Evolutionary conservation across 2,329 filamentous ascomycete species (phyloP), one percentile per base, ranked within the genome.

Genomic region (Metarhizium guizhouense): DNA sequence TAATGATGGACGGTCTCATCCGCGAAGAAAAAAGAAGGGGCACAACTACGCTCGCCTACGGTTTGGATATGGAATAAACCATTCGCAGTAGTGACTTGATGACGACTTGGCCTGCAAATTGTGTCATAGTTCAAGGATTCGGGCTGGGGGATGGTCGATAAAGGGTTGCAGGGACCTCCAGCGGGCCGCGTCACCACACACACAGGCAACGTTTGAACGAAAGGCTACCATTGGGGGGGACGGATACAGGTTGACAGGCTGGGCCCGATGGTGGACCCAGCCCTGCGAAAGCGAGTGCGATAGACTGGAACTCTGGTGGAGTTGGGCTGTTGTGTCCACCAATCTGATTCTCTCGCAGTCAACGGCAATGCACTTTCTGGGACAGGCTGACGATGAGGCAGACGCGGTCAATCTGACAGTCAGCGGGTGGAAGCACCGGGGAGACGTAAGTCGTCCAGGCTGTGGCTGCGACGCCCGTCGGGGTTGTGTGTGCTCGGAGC

Each of bases 111-210:
- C 34, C 8, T 36, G 34, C 7, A 13, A 36, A 13, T 8, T 36
- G 34, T 36, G 38, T 40, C 32, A 42, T 16, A 6, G 40, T 7
- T 42, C 40, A 42, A 42, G 40, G 6, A 13, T 42, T 6, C 6
- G 13, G 13, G 40, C 14, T 16, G 40, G 14, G n/a, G 40, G 40
- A 13, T 42, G n/a, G n/a, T 16, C 7, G 42, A 11, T 11, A 10
- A 45, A 20, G 51, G 30, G 45, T 36, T 16, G 43, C 25, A 25
- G 36, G 43, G 18, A 18, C 29, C 14, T 14, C 10, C 13, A 51
- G 54, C 34, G 56, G 32, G 59, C 59, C 58, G 56, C 58, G 60
- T 62, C 57, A 62, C 57, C 60, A 56, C 48, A 52, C 51, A 54
- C 51, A 54, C 50, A 48, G 58, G 54, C 55, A 40, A 16, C 38